phyloP scores from a whole-genome alignment of 345 rosid species.

The Murraya koenigii region DNA sequence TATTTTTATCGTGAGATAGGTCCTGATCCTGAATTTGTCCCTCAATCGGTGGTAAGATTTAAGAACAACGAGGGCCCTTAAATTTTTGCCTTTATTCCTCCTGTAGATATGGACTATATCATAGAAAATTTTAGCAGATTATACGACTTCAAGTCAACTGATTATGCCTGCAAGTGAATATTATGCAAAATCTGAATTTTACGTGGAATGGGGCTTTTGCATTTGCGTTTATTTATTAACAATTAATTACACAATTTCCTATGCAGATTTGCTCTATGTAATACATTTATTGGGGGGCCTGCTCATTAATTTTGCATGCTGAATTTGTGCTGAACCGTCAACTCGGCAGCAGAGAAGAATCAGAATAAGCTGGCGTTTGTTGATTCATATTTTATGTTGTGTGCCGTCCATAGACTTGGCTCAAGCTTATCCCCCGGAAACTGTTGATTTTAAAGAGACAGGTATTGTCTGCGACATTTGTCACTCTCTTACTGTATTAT shows the following conservation, averaged over 20 bases:
- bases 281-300: background rate
- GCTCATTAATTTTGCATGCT: background rate
- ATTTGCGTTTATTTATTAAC: background rate
- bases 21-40: background rate
- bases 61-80: background rate
- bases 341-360: background rate
- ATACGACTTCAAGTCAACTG: background rate
- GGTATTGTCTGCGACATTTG: background rate
- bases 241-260: background rate
- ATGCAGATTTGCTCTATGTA: background rate
- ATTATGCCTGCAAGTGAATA: background rate
- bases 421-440: background rate
- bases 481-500: too few relatives aligned
- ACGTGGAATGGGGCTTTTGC: background rate
- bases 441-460: background rate
- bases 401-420: background rate
- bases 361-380: background rate
- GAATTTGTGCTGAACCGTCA: background rate
- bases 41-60: background rate
- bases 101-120: conserved; percentile 27
- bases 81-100: conserved; percentile 25
- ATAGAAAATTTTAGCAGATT: background rate
- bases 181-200: background rate
- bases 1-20: background rate
- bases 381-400: too few relatives aligned